Evolutionary conservation across 306 rosid species (phyloP), one percentile per base, ranked within the genome.

Genomic region (Aeschynomene evenia): DNA sequence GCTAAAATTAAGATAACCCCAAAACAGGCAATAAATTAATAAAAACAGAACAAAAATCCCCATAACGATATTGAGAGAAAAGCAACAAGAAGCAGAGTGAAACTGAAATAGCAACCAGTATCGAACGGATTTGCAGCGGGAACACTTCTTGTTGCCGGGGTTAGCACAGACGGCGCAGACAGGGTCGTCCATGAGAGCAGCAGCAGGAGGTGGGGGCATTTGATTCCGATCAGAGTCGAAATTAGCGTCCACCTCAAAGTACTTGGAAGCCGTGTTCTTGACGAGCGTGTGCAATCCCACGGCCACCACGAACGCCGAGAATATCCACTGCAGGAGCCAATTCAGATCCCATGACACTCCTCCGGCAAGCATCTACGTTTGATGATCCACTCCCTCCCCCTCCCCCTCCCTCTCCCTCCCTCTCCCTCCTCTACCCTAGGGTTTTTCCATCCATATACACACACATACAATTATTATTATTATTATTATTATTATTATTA

Each of bases 231-330:
- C 74, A 23, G 68, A 78, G n/a, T 87, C 88, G 65, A 91, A 91
- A 83, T 73, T 83, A 68, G 96, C 89, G 84, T 82, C 88, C 79
- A 83, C 96, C 81, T 88, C 88, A 55, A 91, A 88, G 88, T 88
- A 91, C 79, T 78, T 88, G 15, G 93, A 83, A 40, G 97, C 96
- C 18, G 96, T 78, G 77, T 86, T 91, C 83, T 81, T 91, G 19
- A 86, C 83, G 39, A 86, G 48, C 55, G 82, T 72, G 31, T 86
- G 85, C 85, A 91, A 69, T 52, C 84, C 92, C 12, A 83, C 51
- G 18, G 80, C 81, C 0, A 85, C 7, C 2, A 86, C 18, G 46
- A 91, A 80, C 5, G 71, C 28, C 0, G 91, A 73, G 28, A 86
- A 37, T 7, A 91, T 75, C 21, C 82, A 71, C 56, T 88, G 85